Percentiles rank a stretch among this genome's conserved stretches.
These are phyloP conservation scores for Ramularia collo-cygni DNA, from an alignment of 2,329 filamentous ascomycete genomes.

Conservation along the genomic window DNA sequence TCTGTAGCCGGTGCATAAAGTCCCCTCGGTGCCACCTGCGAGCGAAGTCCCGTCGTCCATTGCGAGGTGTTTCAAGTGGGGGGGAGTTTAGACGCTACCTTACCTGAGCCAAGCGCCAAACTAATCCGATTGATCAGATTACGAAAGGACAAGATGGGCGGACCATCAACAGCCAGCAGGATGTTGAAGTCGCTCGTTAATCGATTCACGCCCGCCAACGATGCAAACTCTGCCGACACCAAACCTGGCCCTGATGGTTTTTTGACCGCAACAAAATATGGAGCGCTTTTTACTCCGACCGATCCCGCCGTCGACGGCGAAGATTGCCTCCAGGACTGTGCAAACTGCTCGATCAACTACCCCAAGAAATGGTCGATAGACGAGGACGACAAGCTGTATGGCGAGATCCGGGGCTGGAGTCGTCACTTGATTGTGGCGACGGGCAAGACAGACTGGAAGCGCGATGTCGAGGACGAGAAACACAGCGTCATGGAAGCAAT, in stretches of 20 bases:
- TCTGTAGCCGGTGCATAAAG: no score
- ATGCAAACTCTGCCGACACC: constrained; percentile 9
- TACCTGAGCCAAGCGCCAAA: no score
- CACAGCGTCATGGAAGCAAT: constrained; percentile 51
- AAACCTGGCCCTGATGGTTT: constrained; percentile 36
- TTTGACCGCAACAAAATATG: constrained; percentile 39
- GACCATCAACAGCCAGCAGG: background rate
- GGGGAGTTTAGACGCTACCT: no score
- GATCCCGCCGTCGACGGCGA: constrained; percentile 75
- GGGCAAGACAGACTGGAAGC: constrained; percentile 91
- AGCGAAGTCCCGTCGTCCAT: no score
- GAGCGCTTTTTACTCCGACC: constrained; percentile 65
- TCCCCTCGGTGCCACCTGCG: no score
- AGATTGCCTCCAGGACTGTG: constrained; percentile 83
- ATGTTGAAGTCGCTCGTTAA: constrained; percentile 14
- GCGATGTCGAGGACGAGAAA: constrained; percentile 81
- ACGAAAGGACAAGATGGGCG: no score
- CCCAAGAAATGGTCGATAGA: constrained; percentile 70
- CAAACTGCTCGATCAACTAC: constrained; percentile 69
- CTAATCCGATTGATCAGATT: no score
- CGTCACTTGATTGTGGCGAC: constrained; percentile 89
- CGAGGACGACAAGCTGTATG: constrained; percentile 71
- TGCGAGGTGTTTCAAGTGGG: no score
- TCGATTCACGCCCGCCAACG: constrained; percentile 18
- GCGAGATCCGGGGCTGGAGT: constrained; percentile 76